Evolutionary conservation across 768 basidiomycete genomes (phyloP), one percentile per base, ranked within the genome.

Genomic region (Paxillus rubicundulus): DNA sequence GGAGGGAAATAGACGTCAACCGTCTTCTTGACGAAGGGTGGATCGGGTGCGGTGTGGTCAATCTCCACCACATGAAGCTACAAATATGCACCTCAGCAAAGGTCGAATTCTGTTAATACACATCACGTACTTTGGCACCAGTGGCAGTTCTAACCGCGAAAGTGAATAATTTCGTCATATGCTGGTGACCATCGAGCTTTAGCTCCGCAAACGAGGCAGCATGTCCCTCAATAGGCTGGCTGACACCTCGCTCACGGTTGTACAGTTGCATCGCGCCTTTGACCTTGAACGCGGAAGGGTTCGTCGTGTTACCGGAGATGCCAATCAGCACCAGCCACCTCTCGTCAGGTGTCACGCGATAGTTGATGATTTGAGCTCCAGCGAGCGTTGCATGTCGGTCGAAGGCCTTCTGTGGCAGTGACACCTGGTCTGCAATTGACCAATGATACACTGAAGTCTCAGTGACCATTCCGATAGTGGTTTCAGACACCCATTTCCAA

Each of bases 1-100:
- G 95, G 87, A 48, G 97, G 97, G 82, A 98, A 99, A 78, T 95
- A 99, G 33, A 99, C 96, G 61, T 99, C 97, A 55, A 98, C 95
- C 10, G 91, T 91, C 74, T 97, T 98, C 81, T 99, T 99, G 32
- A 82, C 81, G 77, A 97, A 99, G 7, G 87, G 88, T 16, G 95
- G 89, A 63, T 96, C 91, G 5, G 92, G 86, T 9, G 91, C 88
- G 54, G 86, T 81, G 72, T 98, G 97, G 69, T 98, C 97, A 65
- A 99, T 96, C 72, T 99, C 93, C 52, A 98, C 97, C 45, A 99
- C 82, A 72, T 99, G 97, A 43, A 99, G 87, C 97, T 98, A 61
- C 5, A 55, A 50, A 43, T 50, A 21, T 13, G 5, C 18, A 37
- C 50, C 36, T 62, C 28, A 61, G 57, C 33, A 44, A 34, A 45